Conservation (phyloP, 495 filamentous ascomycete species). For the Staphylotrichum longicolle region DNA sequence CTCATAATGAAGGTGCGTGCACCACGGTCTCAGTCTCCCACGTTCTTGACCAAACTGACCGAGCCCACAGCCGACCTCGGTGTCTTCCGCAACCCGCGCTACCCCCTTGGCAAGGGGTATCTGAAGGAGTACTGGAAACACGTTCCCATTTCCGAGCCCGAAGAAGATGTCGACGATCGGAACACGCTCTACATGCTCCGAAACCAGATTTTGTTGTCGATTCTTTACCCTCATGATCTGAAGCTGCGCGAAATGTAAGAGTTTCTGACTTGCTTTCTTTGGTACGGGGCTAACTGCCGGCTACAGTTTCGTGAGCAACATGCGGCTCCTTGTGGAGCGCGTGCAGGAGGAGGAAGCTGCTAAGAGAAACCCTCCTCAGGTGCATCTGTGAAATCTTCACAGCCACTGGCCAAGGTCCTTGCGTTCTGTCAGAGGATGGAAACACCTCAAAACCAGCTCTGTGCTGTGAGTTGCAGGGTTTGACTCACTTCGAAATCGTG, state of each 20-base stretch:
- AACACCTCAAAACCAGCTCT: too few species aligned
- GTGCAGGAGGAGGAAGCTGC: conserved; percentile 18
- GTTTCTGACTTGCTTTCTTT: too few species aligned
- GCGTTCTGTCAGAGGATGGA: too few species aligned
- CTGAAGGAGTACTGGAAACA: conserved; percentile 29
- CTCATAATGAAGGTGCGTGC: conserved; percentile 46
- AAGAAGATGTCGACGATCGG: conserved; percentile 34
- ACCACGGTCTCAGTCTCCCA: too few species aligned
- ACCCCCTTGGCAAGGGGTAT: conserved; percentile 27
- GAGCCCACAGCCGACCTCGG: conserved; percentile 35
- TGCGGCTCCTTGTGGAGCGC: conserved; percentile 18
- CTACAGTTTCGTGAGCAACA: conserved; percentile 21
- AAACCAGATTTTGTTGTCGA: conserved; percentile 23
- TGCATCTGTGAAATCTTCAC: neutral
- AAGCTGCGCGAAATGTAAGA: conserved; percentile 25
- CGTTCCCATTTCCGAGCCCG: conserved; percentile 29
- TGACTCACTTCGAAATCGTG: too few species aligned
- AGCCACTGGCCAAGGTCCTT: too few species aligned
- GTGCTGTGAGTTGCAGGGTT: too few species aligned
- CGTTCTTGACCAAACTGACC: neutral
- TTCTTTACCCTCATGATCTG: conserved; percentile 21
- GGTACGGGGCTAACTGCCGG: too few species aligned
- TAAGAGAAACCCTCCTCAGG: neutral
- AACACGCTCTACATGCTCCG: conserved; percentile 33
- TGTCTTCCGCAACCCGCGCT: conserved; percentile 34